Percentiles rank a stretch among this genome's conserved stretches.
Evolutionary conservation across 257 asterid species (phyloP).

Genomic region (Nicotiana sylvestris): DNA sequence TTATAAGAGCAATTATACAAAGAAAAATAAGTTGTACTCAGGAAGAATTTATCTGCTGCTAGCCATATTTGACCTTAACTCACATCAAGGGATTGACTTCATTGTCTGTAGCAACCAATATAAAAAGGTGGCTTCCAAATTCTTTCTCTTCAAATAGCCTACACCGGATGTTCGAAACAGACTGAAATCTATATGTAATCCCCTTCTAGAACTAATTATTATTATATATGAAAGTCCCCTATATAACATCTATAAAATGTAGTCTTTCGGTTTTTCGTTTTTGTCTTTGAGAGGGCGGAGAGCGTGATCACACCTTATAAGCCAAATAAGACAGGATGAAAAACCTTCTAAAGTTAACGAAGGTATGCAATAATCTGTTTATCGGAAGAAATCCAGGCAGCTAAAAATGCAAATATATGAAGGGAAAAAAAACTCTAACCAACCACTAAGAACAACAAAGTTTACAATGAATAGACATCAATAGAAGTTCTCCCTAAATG

Average conservation of each 20-base stretch:
- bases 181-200: neutral
- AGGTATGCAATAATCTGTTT: neutral
- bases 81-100: neutral
- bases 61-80: neutral
- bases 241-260: neutral
- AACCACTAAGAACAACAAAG: neutral
- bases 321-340: neutral
- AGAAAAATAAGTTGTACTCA: neutral
- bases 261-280: neutral
- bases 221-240: neutral
- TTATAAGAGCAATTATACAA: neutral
- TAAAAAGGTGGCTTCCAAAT: neutral
- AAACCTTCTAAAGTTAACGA: neutral
- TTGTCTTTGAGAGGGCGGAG: neutral
- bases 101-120: neutral
- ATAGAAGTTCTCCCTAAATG: neutral
- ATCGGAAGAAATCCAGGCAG: neutral
- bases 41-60: neutral
- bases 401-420: neutral
- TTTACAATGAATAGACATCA: neutral
- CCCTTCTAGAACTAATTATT: neutral
- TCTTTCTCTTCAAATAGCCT: conserved; percentile 4
- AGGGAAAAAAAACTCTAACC: neutral
- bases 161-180: neutral
- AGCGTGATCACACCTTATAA: neutral